Evolutionary conservation across 441 rosid species (phyloP).

Genomic region (California macrophylla): DNA sequence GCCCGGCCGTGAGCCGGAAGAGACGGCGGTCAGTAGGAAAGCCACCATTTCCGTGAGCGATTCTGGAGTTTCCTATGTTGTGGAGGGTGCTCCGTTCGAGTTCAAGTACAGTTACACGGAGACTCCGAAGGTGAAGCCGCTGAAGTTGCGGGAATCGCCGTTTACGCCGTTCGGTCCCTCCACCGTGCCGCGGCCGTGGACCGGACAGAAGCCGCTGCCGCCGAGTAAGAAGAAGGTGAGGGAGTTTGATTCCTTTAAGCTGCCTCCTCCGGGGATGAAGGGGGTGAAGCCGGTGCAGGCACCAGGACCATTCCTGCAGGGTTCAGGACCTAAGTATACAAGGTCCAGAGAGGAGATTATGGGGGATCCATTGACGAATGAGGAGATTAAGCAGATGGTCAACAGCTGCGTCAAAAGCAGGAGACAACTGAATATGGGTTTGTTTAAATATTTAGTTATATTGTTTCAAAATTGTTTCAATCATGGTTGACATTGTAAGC

Average conservation of each 20-base stretch:
- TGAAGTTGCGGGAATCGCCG: constrained; percentile 70
- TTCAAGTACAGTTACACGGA: constrained; percentile 93
- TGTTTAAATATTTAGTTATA: too few species aligned
- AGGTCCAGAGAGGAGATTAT: constrained; percentile 61
- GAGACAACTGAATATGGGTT: constrained; percentile 87
- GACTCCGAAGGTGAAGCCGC: constrained; percentile 69
- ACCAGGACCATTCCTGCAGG: constrained; percentile 72
- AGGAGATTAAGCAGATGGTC: constrained; percentile 60
- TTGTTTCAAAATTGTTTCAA: too few species aligned
- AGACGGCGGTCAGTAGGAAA: constrained; percentile 34
- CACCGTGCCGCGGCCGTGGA: constrained; percentile 81
- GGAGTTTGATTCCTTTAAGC: constrained; percentile 76
- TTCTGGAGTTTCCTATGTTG: constrained; percentile 60
- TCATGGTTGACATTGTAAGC: not conserved
- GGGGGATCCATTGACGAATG: constrained; percentile 70
- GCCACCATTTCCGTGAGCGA: constrained; percentile 49
- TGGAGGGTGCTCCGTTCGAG: constrained; percentile 89
- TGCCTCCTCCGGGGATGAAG: constrained; percentile 70
- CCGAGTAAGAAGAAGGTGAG: constrained; percentile 57
- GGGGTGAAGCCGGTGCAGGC: constrained; percentile 78
- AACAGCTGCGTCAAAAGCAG: constrained; percentile 43
- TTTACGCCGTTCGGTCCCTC: constrained; percentile 80
- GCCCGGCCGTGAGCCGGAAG: constrained; percentile 7
- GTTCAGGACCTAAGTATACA: constrained; percentile 69
- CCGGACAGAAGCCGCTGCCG: constrained; percentile 73